phyloP scores from a whole-genome alignment of 257 asterid species.

The Phtheirospermum japonicum region DNA sequence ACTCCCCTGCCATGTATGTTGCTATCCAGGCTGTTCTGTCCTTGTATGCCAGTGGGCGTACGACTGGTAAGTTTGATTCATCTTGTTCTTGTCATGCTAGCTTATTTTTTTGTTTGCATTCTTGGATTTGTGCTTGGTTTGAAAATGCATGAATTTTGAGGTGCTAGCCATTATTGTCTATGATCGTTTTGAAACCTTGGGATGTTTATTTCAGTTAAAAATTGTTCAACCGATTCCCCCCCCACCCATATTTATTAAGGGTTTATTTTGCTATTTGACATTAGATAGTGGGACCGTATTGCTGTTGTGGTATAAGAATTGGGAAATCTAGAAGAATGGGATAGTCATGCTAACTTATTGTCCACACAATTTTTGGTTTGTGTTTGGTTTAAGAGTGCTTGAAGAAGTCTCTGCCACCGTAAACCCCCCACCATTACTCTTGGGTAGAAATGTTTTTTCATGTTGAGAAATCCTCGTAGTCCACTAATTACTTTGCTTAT shows the following conservation, averaged over 20 bases:
- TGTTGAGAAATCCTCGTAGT: neutral
- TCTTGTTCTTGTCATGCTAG: neutral
- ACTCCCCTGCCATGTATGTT: conserved; percentile 37
- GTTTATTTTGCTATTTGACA: too few relatives aligned
- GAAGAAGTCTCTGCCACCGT: too few relatives aligned
- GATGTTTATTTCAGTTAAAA: too few relatives aligned
- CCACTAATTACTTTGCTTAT: neutral
- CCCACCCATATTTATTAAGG: too few relatives aligned
- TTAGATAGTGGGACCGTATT: too few relatives aligned
- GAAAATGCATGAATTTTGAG: too few relatives aligned
- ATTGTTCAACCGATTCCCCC: too few relatives aligned
- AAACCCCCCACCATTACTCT: too few relatives aligned
- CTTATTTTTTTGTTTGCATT: too few relatives aligned
- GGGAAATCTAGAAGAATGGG: neutral
- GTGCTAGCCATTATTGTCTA: too few relatives aligned
- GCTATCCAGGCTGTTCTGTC: conserved; percentile 39
- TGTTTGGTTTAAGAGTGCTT: neutral
- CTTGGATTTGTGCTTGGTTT: neutral
- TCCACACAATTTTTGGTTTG: neutral
- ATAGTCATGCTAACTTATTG: neutral
- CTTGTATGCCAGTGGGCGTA: conserved; percentile 40
- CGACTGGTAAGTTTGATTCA: conserved; percentile 30
- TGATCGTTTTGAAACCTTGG: too few relatives aligned
- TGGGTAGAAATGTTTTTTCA: neutral
- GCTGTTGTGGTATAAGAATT: too few relatives aligned